A percentile compares a stretch with the other conserved stretches of the same genome.
phyloP scores from a whole-genome alignment of 371 early-diverging fungal genomes.

The Sporodiniella umbellata region DNA sequence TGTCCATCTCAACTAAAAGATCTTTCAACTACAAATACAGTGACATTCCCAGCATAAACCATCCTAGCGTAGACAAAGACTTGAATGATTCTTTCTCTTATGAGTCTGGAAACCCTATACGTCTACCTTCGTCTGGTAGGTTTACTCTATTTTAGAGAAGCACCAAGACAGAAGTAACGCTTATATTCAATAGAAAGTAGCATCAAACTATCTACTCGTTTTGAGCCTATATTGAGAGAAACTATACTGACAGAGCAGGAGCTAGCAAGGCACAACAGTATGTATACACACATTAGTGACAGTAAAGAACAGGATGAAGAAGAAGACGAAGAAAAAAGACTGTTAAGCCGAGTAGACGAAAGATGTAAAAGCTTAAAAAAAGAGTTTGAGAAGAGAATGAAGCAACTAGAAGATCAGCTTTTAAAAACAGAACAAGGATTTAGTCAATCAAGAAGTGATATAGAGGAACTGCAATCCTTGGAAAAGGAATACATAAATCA shows the following conservation, averaged over 20 bases:
- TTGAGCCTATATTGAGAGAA: not conserved
- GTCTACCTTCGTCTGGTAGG: constrained; percentile 1
- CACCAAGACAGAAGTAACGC: not conserved
- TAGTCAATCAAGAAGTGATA: constrained; percentile 9
- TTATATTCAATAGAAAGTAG: not conserved
- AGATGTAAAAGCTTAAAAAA: constrained; percentile 4
- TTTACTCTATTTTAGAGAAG: not conserved
- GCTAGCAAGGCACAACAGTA: not conserved
- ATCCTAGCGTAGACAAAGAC: constrained; percentile 10
- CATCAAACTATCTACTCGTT: not conserved
- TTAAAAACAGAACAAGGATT: constrained; percentile 8
- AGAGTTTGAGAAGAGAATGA: constrained; percentile 11
- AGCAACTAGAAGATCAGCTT: constrained; percentile 12
- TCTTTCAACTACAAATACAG: constrained; percentile 5
- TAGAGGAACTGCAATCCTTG: constrained; percentile 7
- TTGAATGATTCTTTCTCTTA: not conserved
- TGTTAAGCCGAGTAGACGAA: constrained; percentile 4
- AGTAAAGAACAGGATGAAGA: not conserved
- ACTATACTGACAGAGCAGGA: not conserved
- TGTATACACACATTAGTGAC: not conserved
- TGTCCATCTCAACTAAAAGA: not conserved
- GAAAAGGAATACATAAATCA: constrained; percentile 13
- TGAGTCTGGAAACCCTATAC: not conserved
- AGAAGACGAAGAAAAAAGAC: not conserved
- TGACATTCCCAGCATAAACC: constrained; percentile 9